Base-by-base conservation (phyloP, 164 flowering plant species). In the Vitis riparia region DNA sequence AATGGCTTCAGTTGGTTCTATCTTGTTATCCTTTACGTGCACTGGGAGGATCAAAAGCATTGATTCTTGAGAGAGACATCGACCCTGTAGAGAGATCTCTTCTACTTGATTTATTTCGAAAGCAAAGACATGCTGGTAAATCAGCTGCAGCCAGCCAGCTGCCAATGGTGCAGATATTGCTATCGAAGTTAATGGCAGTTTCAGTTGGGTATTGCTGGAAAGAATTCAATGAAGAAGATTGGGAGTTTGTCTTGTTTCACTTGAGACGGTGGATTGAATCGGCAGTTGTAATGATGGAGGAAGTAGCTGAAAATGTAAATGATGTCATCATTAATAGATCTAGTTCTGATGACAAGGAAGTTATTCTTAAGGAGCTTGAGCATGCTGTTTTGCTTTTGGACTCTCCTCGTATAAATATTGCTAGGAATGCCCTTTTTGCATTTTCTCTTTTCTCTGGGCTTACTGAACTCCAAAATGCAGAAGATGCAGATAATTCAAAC, bases 221-320 rank as follows among this genome's bases (percentile, higher is more conserved):
- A 55, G 90, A 93, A 55, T 90, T 96, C 67, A 51, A 73, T 75
- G 93, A 89, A 65, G 91, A 92, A 65, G 99, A 96, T 74, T 96
- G 98, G 99, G 85, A 81, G 13, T 92, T 89, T 81, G 75, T 83
- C 11, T 69, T 93, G 49, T 83, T 77, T 51, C 82, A 83, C 51
- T 51, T 81, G 67, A 91, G 82, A 73, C 58, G 77, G 62, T 89
- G 95, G 94, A 88, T 85, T 72, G 94, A 93, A 73, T 78, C 89
- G 67, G 87, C 84, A 17, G 99, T 93, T 51, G 79, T 92, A 10
- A 71, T 81, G 60, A 79, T 93, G 86, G 99, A 96, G 80, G 97
- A 96, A 73, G 72, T 86, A 63, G 87, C 91, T 55, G 98, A 96
- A 81, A 82, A 72, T 74, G 82, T 91, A 16, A 85, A 93, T 76